phyloP scores from a whole-genome alignment of 1,284 basidiomycete species.

The Uromyces viciae-fabae region DNA sequence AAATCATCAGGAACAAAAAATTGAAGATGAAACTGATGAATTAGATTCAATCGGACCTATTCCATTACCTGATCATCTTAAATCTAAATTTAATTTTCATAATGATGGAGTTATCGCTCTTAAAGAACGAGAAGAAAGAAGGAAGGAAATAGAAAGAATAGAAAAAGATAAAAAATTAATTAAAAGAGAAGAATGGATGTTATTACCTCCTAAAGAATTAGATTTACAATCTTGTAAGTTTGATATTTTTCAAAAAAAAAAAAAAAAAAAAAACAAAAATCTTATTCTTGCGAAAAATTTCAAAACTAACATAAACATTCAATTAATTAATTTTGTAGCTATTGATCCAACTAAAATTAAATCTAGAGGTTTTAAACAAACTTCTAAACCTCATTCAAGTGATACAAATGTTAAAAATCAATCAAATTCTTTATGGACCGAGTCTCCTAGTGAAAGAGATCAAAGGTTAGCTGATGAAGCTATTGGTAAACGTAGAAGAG shows the following conservation, averaged over 20 bases:
- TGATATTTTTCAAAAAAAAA: background rate
- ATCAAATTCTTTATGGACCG: constrained; percentile 69
- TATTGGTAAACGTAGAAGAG: constrained; percentile 72
- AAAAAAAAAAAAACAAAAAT: background rate
- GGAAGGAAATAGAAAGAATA: constrained; percentile 62
- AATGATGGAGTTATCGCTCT: constrained; percentile 46
- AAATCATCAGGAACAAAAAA: background rate
- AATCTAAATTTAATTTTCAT: background rate
- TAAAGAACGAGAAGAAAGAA: constrained; percentile 62
- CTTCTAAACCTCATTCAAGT: constrained; percentile 54
- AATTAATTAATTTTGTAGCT: too few relatives aligned
- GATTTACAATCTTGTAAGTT: constrained; percentile 69
- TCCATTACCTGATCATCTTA: constrained; percentile 27
- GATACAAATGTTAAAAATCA: constrained; percentile 55
- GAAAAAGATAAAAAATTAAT: constrained; percentile 50
- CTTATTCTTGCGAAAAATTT: background rate
- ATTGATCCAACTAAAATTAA: constrained; percentile 71
- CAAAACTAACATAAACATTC: too few relatives aligned
- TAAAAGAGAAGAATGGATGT: constrained; percentile 90
- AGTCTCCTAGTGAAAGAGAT: constrained; percentile 81
- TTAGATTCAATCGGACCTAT: constrained; percentile 3
- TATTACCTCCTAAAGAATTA: constrained; percentile 75
- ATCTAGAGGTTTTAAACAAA: constrained; percentile 70
- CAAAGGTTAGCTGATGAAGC: constrained; percentile 80
- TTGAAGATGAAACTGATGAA: constrained; percentile 9